Evolutionary conservation across 2,329 filamentous ascomycete genomes (phyloP).

Genomic region (Colletotrichum musae): DNA sequence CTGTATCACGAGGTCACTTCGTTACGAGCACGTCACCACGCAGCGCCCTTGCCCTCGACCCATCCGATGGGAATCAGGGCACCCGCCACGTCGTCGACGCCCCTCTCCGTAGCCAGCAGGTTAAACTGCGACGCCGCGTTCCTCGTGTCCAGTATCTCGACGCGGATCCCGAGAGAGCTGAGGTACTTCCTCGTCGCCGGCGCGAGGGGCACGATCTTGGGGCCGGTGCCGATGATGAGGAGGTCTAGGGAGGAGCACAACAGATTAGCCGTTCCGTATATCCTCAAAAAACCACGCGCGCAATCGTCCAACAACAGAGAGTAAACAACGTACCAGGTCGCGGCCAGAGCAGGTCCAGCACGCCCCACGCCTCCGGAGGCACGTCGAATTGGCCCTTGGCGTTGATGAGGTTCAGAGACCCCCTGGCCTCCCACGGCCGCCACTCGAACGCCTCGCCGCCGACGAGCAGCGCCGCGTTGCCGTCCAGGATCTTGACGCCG

Average conservation of each 20-base stretch:
- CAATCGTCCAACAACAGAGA: not conserved
- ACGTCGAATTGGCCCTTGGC: constrained; percentile 87
- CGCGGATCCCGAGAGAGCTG: constrained; percentile 82
- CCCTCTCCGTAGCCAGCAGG: constrained; percentile 92
- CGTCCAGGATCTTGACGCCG: constrained; percentile 78
- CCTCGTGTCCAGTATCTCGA: constrained; percentile 92
- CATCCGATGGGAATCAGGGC: constrained; percentile 90
- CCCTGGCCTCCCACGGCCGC: constrained; percentile 80
- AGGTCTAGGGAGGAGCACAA: constrained; percentile 72
- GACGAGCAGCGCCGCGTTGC: constrained; percentile 82
- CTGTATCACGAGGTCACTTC: not conserved
- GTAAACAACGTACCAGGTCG: constrained; percentile 78
- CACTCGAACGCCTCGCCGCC: constrained; percentile 91
- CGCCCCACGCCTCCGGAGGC: constrained; percentile 77
- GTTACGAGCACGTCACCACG: constrained; percentile 26
- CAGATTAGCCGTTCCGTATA: constrained; percentile 2
- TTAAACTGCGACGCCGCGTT: constrained; percentile 98
- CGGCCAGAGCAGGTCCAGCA: constrained; percentile 86
- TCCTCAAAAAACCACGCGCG: not conserved
- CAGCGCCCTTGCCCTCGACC: constrained; percentile 71
- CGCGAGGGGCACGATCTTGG: constrained; percentile 81
- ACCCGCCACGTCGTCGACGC: constrained; percentile 86
- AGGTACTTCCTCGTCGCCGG: constrained; percentile 81
- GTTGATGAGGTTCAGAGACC: constrained; percentile 72
- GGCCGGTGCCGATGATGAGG: constrained; percentile 89